Base-by-base conservation (phyloP, 192 early-diverging fungal genomes). In the Coemansia sp. region DNA sequence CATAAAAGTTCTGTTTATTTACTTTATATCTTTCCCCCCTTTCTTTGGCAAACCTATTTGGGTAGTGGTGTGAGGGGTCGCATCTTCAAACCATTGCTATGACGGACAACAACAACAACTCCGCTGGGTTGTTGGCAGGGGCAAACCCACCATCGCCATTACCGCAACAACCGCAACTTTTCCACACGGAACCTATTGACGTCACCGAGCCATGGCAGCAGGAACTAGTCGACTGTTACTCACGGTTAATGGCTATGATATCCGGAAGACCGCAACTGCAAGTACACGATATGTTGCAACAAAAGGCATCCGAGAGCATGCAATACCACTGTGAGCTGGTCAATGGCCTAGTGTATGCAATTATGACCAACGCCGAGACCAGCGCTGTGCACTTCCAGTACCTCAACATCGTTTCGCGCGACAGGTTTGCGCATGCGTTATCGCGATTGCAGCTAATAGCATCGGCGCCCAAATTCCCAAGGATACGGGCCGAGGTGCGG, bases 391-490 rank as follows among this genome's bases (percentile, higher is more conserved):
- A 81, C 46, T 86, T 88, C 59, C 85, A 86, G 34, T 72, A 77
- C 1, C 74, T 92, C 33, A 87, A 79, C 42, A 64, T 87, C n/a
- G 83, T 90, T 1, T 79, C 85, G 43, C 85, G 90, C 58, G 90
- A 92, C 64, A 77, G 86, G 5, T 89, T 79, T 59, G 72, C 69
- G 1, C 64, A 68, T 28, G 72, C 83, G 3, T 26, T 86, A 9
- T 46, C 67, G 2, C 66, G 75, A 43, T 39, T 89, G 29, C 67
- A 76, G 53, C 55, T 67, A 10, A 31, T 87, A 6, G 64, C 59
- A 2, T 29, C 61, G 13, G 72, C 81, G 6, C 57, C 61, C 4
- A 58, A 67, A 28, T 87, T 89, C 51, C 37, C 46, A 3, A 23
- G 35, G 7, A 4, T 89, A 9, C 74, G 78, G 26, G 16, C 16